A percentile compares a stretch with the other conserved stretches of the same genome.
These are phyloP conservation scores for Camellia oleifera DNA, from an alignment of 179 eudicot genomes.

Conservation along the genomic window DNA sequence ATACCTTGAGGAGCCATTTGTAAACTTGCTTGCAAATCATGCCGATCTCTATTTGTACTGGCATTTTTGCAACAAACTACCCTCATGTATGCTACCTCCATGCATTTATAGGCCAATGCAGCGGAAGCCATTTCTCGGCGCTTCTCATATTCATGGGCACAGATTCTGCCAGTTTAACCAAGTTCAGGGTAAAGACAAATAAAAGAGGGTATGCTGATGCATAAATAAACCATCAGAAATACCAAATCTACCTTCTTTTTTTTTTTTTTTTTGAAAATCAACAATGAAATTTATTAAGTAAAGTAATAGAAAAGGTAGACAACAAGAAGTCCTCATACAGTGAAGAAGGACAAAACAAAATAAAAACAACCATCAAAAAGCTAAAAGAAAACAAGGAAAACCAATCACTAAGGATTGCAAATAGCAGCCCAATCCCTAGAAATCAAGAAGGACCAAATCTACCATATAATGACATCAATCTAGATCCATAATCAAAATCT, in stretches of 20 bases:
- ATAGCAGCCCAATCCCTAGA: too few relatives aligned
- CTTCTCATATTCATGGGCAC: slow-evolving; percentile 81
- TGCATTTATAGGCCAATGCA: slow-evolving; percentile 96
- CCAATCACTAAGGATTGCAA: too few relatives aligned
- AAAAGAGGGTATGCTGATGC: not conserved
- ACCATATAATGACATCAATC: not conserved
- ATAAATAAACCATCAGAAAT: not conserved
- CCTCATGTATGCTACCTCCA: slow-evolving; percentile 87
- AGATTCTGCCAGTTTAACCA: slow-evolving; percentile 43
- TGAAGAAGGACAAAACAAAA: too few relatives aligned
- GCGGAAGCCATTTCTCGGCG: slow-evolving; percentile 76
- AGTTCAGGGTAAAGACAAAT: slow-evolving; percentile 2
- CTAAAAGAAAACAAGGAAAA: too few relatives aligned
- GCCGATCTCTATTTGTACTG: slow-evolving; percentile 52
- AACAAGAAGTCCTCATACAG: too few relatives aligned
- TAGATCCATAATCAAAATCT: not conserved
- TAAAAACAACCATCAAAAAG: too few relatives aligned
- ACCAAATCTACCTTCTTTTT: not conserved
- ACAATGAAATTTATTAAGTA: too few relatives aligned
- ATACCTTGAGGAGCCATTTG: slow-evolving; percentile 79
- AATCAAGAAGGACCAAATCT: not conserved
- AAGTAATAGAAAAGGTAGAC: too few relatives aligned
- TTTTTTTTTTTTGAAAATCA: too few relatives aligned
- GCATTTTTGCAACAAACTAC: slow-evolving; percentile 63
- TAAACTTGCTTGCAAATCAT: slow-evolving; percentile 71